Evolutionary conservation across 139 green algal genomes (phyloP), one percentile per base, ranked within the genome.

Genomic region (Penium margaritaceum): DNA sequence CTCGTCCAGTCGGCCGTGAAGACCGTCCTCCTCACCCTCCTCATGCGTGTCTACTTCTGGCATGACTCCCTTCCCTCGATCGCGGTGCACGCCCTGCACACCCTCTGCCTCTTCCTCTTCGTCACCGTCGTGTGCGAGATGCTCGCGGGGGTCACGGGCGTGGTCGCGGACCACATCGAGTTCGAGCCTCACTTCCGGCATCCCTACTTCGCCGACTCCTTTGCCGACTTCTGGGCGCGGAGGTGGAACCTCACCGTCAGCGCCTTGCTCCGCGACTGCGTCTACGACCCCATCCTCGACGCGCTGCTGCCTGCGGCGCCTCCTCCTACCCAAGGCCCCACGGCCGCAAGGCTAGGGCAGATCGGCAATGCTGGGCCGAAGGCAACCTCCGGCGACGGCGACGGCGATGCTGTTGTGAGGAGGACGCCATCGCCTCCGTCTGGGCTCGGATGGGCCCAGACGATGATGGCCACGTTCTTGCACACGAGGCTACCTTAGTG

Each of bases 231-330:
- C 61, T 79, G 72, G 72, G 35, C 72, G 27, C 60, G 61, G 1
- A 33, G 72, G 29, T 79, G 72, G 72, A 79, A 79, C 19, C 62
- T 73, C 21, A 43, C 53, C 37, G 65, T 73, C 36, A 79, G 72
- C 72, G 4, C 9, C 19, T n/a, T 64, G 6, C 39, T 79, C 5
- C 36, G 72, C 15, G 72, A 79, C 24, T 34, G 38, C 5, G 65
- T 79, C 24, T 79, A 67, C 38, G 24, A 73, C 4, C 72, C 72
- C 44, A 0, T 73, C 14, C 3, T 79, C 12, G 51, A 60, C 1
- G 29, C 24, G 51, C 51, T 60, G 29, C n/a, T n/a, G n/a, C n/a
- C n/a, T n/a, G n/a, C n/a, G n/a, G n/a, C n/a, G n/a, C n/a, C n/a
- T n/a, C n/a, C n/a, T n/a, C n/a, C n/a, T n/a, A n/a, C n/a, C n/a